Evolutionary conservation across 2,329 filamentous ascomycete species (phyloP).

Genomic region (Hypoxylon sp.): DNA sequence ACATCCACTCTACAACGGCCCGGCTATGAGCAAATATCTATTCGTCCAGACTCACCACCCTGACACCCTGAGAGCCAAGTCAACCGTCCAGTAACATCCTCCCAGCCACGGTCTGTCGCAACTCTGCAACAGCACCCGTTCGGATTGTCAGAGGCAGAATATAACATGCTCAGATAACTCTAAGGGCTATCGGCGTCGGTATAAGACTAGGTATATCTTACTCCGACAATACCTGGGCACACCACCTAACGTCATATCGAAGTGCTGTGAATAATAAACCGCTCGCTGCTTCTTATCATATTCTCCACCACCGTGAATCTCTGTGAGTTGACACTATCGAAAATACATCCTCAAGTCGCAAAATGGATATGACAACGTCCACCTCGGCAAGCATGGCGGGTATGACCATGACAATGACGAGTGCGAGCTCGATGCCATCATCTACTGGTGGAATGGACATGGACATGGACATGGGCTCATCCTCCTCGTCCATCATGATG

Average conservation of each 20-base stretch:
- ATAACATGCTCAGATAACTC: conserved; percentile 9
- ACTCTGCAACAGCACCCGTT: conserved; percentile 15
- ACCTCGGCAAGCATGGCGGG: conserved; percentile 22
- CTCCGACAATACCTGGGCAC: background rate
- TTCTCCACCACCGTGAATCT: background rate
- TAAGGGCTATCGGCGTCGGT: background rate
- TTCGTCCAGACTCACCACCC: conserved; percentile 9
- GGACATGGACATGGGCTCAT: conserved; percentile 38
- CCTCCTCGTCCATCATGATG: conserved; percentile 44
- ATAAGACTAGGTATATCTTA: conserved; percentile 20
- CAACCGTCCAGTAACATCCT: background rate
- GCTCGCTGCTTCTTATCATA: background rate
- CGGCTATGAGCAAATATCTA: conserved; percentile 28
- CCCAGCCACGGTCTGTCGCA: conserved; percentile 6
- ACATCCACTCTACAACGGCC: background rate
- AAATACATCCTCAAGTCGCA: background rate
- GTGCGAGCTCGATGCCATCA: conserved; percentile 30
- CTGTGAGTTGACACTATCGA: background rate
- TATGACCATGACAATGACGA: conserved; percentile 40
- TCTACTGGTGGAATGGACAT: conserved; percentile 41
- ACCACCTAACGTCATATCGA: conserved; percentile 1
- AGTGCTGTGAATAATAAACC: background rate
- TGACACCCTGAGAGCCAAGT: background rate
- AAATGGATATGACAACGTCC: conserved; percentile 42
- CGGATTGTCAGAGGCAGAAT: conserved; percentile 6